Evolutionary conservation across 1,284 basidiomycete species (phyloP), one percentile per base, ranked within the genome.

Genomic region (Fomitopsis betulina): DNA sequence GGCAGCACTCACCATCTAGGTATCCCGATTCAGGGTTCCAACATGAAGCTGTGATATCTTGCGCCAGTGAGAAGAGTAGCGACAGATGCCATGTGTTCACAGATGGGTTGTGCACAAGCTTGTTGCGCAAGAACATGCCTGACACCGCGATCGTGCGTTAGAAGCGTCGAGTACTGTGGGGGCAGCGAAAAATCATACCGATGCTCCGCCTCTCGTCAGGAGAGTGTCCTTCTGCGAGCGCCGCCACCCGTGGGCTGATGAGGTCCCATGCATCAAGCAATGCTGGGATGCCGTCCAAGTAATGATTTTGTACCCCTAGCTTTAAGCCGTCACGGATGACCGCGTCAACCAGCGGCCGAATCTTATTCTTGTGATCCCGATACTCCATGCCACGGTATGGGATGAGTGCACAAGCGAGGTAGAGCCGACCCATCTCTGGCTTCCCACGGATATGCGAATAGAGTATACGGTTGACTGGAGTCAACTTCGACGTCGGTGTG

Each of bases 261-360:
- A 83, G 49, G 1, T 78, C 72, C 0, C 81, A 77, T 0, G 87
- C 85, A 1, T 76, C 67, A 65, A 91, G 93, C 1, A 95, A 76
- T 3, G 81, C 75, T 0, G 89, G 84, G 32, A 94, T 84, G 5
- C 89, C 88, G 64, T 89, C 85, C 5, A 88, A 71, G 63, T 86
- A 91, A 63, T 93, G 88, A 60, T 89, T 84, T 62, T 93, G 91
- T 25, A 82, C 81, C 9, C 93, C 93, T 27, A 94, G 79, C 75
- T 94, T 96, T 60, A 96, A 73, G 7, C 89, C 89, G 56, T 96
- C 91, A 42, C 89, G 80, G 42, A 96, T 82, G 35, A 89, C 84
- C n/a, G 82, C 82, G 54, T 90, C 85, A 1, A 86, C 79, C 0
- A 85, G 83, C 3, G 80, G 77, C 1, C 81, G 74, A 0, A 70